Conservation (phyloP, 139 green algal species). For the Coccomyxa sp. region DNA sequence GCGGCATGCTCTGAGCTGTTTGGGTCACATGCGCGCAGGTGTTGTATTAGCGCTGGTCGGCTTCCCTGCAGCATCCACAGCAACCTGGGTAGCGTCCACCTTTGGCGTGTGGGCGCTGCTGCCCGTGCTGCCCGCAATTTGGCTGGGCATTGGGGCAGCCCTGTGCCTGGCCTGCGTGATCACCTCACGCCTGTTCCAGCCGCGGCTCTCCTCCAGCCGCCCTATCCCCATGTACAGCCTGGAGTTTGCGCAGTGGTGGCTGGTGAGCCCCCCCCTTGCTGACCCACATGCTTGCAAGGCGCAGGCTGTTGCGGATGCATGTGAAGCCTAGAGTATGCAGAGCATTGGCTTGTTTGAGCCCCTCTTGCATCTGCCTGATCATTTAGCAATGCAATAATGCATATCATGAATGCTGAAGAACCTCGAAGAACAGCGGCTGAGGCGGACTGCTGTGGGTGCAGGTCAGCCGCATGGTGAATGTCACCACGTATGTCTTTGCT, state of each 20-base stretch:
- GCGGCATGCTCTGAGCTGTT: background rate
- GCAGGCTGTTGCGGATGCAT: background rate
- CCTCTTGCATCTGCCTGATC: background rate
- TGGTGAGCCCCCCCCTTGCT: background rate
- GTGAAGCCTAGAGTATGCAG: background rate
- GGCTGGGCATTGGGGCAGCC: background rate
- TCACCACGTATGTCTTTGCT: background rate
- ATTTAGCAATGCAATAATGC: background rate
- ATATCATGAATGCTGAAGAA: background rate
- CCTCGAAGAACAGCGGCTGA: background rate
- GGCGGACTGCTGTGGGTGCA: background rate
- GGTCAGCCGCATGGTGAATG: background rate
- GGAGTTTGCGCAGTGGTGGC: conserved; percentile 2
- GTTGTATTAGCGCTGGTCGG: background rate
- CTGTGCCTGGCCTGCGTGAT: background rate
- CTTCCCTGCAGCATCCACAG: background rate
- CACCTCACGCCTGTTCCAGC: background rate
- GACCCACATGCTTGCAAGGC: background rate
- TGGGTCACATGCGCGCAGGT: too few species aligned
- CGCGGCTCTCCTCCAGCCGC: background rate
- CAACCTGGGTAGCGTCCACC: background rate
- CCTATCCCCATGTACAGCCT: background rate
- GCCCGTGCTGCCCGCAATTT: background rate
- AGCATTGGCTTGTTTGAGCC: background rate
- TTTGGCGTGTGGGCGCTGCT: background rate